These are phyloP conservation scores for Scheffersomyces insectosa DNA, from an alignment of 1,139 yeast species.

Conservation along the genomic window DNA sequence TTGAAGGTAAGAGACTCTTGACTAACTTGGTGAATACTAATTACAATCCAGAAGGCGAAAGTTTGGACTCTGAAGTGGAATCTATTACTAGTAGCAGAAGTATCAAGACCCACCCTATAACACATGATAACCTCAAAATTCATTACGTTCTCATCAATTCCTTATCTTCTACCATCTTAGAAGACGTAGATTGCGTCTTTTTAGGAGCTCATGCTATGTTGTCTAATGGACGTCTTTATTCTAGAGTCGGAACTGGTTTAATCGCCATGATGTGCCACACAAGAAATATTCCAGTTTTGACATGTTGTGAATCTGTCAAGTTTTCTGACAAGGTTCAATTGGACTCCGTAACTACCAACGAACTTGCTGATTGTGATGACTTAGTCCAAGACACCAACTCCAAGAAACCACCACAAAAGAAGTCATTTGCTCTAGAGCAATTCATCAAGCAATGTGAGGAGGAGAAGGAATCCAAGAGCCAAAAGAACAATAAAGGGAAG, in stretches of 20 bases:
- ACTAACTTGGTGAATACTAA: slow-evolving; percentile 50
- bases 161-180: slow-evolving; percentile 74
- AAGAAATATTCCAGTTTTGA: slow-evolving; percentile 88
- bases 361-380: slow-evolving; percentile 84
- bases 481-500: slow-evolving; percentile 16
- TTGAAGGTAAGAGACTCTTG: slow-evolving; percentile 85
- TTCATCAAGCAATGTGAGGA: slow-evolving; percentile 51
- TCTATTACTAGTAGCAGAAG: slow-evolving; percentile 13
- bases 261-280: slow-evolving; percentile 89
- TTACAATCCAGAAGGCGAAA: slow-evolving; percentile 32
- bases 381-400: slow-evolving; percentile 50
- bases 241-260: slow-evolving; percentile 94
- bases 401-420: slow-evolving; percentile 58
- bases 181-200: slow-evolving; percentile 82
- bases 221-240: slow-evolving; percentile 88
- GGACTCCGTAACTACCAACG: slow-evolving; percentile 92
- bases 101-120: slow-evolving; percentile 24
- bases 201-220: slow-evolving; percentile 97
- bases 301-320: slow-evolving; percentile 93
- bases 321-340: slow-evolving; percentile 94
- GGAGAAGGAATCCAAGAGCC: slow-evolving; percentile 19
- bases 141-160: slow-evolving; percentile 78
- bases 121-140: slow-evolving; percentile 36
- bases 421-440: slow-evolving; percentile 66
- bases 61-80: slow-evolving; percentile 50